These are phyloP conservation scores for Hanseniaspora valbyensis DNA, from an alignment of 805 yeast genomes.

Conservation along the genomic window DNA sequence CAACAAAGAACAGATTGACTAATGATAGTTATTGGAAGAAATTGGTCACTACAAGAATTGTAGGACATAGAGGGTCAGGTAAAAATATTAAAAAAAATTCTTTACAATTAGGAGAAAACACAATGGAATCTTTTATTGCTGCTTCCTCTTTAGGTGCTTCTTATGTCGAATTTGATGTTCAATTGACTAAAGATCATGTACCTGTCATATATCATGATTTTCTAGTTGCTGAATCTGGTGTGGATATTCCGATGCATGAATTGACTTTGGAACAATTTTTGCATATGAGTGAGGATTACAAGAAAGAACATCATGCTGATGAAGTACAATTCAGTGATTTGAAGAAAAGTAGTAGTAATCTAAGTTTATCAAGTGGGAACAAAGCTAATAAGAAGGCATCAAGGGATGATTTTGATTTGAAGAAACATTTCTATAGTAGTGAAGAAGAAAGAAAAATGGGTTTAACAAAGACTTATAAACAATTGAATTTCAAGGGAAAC, in stretches of 20 bases:
- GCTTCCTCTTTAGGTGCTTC: slow-evolving; percentile 95
- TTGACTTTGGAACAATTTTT: slow-evolving; percentile 82
- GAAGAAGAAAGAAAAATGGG: slow-evolving; percentile 51
- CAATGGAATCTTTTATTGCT: slow-evolving; percentile 87
- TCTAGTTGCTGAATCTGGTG: slow-evolving; percentile 87
- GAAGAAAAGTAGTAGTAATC: not conserved
- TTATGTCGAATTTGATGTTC: slow-evolving; percentile 94
- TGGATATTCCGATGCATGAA: slow-evolving; percentile 91
- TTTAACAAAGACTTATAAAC: slow-evolving; percentile 78
- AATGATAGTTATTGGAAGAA: slow-evolving; percentile 87
- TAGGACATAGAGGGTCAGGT: slow-evolving; percentile 93
- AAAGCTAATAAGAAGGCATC: not conserved
- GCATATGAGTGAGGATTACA: slow-evolving; percentile 32
- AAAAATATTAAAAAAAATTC: slow-evolving; percentile 69
- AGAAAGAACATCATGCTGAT: not conserved
- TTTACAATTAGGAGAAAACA: slow-evolving; percentile 87
- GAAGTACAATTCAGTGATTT: not conserved
- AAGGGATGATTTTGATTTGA: slow-evolving; percentile 11
- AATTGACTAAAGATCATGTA: slow-evolving; percentile 75
- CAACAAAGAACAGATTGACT: slow-evolving; percentile 24
- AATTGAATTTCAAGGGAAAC: slow-evolving; percentile 84
- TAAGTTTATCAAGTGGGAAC: no score
- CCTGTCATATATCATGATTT: slow-evolving; percentile 95
- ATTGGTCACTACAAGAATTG: slow-evolving; percentile 74
- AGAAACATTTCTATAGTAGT: not conserved